Evolutionary conservation across 768 basidiomycete species (phyloP), one percentile per base, ranked within the genome.

Genomic region (Cubamyces sp.): DNA sequence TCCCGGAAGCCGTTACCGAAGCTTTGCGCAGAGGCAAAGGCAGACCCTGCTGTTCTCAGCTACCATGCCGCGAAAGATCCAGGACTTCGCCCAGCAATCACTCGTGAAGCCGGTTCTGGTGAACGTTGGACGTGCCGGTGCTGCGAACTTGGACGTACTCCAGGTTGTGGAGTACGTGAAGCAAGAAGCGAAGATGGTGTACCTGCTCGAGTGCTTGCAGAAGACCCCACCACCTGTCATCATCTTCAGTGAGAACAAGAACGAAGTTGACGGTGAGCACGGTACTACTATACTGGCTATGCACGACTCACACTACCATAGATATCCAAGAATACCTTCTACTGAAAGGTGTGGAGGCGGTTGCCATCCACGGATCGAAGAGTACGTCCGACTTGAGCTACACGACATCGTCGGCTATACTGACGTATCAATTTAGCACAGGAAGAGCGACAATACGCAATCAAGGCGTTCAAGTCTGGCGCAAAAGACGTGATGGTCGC

Each of bases 401-500:
- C 55, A 34, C 50, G 54, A 16, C 60, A 30, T 54, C 48, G 40
- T 2, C 41, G 23, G 16, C 11, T 2, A 30, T 19, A 28, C 40
- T 23, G 67, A 30, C 15, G 34, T 9, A 7, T 9, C 3, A 14
- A 25, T 15, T 1, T 19, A 98, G 96, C 91, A 1, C 97, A 98
- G 76, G 97, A 99, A 78, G 97, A 98, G 75, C 92, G 97, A 6
- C 96, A 98, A 75, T 99, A 98, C 70, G 97, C 97, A 50, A 98
- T 99, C 77, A 94, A 92, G 72, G 90, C 97, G 0, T 99, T 99
- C 81, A 98, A 98, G 73, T 87, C 90, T 1, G 97, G 97, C 26
- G 92, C 88, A 43, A 99, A 99, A 72, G 97, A 99, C 74, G 96
- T 98, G 50, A 98, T 98, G 97, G 97, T 99, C 30, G 97, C 97